Conservation (phyloP, 495 filamentous ascomycete species). For the Aspergillus incahuasiensis region DNA sequence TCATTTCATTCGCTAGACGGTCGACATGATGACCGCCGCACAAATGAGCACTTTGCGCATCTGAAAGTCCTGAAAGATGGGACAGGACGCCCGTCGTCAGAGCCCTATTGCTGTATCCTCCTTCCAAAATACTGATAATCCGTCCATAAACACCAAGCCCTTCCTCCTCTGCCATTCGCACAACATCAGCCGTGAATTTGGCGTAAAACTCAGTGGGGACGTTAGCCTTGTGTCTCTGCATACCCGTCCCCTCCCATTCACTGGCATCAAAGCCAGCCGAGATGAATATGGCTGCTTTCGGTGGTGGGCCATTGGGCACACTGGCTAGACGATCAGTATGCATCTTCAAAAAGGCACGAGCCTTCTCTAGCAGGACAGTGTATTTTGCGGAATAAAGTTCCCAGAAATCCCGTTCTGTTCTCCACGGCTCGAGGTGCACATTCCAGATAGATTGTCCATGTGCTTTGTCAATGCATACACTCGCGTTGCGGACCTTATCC, state of each 20-base stretch:
- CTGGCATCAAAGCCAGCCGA: conserved; percentile 97
- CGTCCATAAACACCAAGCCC: conserved; percentile 72
- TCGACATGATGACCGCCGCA: conserved; percentile 8
- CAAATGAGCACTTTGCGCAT: not conserved
- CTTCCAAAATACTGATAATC: conserved; percentile 88
- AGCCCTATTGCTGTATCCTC: conserved; percentile 90
- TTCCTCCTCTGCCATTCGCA: conserved; percentile 75
- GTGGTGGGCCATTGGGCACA: conserved; percentile 47
- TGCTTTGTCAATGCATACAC: conserved; percentile 84
- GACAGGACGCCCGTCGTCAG: conserved; percentile 82
- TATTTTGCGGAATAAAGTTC: conserved; percentile 75
- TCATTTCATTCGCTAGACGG: conserved; percentile 27
- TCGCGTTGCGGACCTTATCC: conserved; percentile 87
- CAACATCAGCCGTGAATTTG: conserved; percentile 77
- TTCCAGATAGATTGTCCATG: conserved; percentile 95
- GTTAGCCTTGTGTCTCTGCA: conserved; percentile 93
- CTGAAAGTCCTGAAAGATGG: conserved; percentile 75
- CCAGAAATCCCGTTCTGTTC: conserved; percentile 80
- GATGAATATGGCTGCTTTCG: conserved; percentile 85
- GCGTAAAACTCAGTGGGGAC: conserved; percentile 97
- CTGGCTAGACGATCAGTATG: conserved; percentile 60
- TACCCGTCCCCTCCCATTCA: conserved; percentile 82
- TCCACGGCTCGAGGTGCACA: conserved; percentile 87
- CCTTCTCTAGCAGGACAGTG: conserved; percentile 68
- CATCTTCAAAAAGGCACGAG: conserved; percentile 63